Percentiles rank a stretch among this genome's conserved stretches.
These are phyloP conservation scores for Phytophthora litchii DNA, from an alignment of 352 stramenopile genomes.

Conservation along the genomic window DNA sequence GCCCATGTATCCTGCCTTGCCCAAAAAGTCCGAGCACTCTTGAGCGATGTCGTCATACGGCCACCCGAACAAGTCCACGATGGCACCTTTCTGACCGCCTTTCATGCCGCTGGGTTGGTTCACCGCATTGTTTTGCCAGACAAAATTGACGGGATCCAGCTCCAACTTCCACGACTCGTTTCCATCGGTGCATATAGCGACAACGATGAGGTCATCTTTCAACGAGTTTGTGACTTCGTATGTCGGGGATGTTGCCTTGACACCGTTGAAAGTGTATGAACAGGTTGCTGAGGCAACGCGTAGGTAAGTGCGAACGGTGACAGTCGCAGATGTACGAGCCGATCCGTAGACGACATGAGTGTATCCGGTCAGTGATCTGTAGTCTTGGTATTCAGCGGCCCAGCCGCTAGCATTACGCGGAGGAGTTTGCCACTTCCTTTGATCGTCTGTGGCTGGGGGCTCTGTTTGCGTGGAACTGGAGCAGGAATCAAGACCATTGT, in stretches of 20 bases:
- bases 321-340: constrained; percentile 38
- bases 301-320: constrained; percentile 44
- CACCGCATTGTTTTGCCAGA: constrained; percentile 57
- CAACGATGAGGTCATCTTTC: constrained; percentile 39
- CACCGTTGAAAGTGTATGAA: constrained; percentile 48
- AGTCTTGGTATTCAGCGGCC: constrained; percentile 49
- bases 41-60: constrained; percentile 65
- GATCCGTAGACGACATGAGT: constrained; percentile 48
- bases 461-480: constrained; percentile 24
- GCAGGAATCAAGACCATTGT: constrained; percentile 41
- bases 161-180: constrained; percentile 31
- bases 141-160: constrained; percentile 70
- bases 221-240: constrained; percentile 34
- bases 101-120: constrained; percentile 39
- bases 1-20: constrained; percentile 70
- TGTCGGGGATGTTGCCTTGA: constrained; percentile 18
- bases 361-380: constrained; percentile 49
- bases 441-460: constrained; percentile 29
- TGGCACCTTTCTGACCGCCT: constrained; percentile 58
- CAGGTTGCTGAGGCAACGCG: constrained; percentile 33
- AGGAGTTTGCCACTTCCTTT: constrained; percentile 55
- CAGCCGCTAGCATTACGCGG: constrained; percentile 41
- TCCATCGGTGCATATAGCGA: constrained; percentile 30
- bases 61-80: constrained; percentile 77
- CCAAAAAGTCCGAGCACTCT: constrained; percentile 66